A percentile compares a stretch with the other conserved stretches of the same genome.
Evolutionary conservation across 495 filamentous ascomycete genomes (phyloP).

Genomic region (Tuber magnatum): DNA sequence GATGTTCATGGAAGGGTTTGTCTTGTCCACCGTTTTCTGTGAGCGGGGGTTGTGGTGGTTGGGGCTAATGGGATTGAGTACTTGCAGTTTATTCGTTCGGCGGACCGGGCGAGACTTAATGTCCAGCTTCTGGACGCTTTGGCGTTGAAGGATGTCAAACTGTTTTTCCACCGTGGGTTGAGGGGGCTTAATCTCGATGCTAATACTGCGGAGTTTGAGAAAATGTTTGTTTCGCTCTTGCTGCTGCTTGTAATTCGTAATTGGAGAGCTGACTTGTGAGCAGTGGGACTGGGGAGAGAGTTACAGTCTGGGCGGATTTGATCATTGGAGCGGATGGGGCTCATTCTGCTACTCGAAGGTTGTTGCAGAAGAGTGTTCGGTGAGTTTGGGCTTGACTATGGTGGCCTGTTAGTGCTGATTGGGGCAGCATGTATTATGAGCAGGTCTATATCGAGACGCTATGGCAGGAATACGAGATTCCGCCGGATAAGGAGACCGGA

Average conservation of each 20-base stretch:
- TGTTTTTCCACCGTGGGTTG: slow-evolving; percentile 88
- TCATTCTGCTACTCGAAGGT: slow-evolving; percentile 78
- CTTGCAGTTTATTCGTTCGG: slow-evolving; percentile 51
- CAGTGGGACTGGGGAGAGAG: slow-evolving; percentile 44
- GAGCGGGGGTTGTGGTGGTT: background rate
- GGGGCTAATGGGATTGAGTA: slow-evolving; percentile 3
- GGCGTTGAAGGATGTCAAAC: slow-evolving; percentile 73
- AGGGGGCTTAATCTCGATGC: slow-evolving; percentile 73
- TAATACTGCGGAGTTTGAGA: slow-evolving; percentile 82
- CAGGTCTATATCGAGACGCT: slow-evolving; percentile 95
- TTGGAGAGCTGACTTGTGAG: background rate
- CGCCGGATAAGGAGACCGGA: slow-evolving; percentile 49
- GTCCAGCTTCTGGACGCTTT: slow-evolving; percentile 78
- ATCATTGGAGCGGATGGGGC: slow-evolving; percentile 95
- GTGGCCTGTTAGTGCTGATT: background rate
- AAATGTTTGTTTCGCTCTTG: slow-evolving; percentile 37
- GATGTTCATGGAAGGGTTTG: slow-evolving; percentile 79
- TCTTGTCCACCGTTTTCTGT: slow-evolving; percentile 1
- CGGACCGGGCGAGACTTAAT: slow-evolving; percentile 77
- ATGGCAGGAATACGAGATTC: slow-evolving; percentile 94
- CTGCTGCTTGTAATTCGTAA: background rate
- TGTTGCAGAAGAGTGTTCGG: slow-evolving; percentile 77
- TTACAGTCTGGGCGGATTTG: slow-evolving; percentile 78
- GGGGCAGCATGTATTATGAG: slow-evolving; percentile 71
- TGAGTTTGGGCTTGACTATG: slow-evolving; percentile 8